Evolutionary conservation across 192 early-diverging fungal species (phyloP).

Genomic region (Oehlia diaphana): DNA sequence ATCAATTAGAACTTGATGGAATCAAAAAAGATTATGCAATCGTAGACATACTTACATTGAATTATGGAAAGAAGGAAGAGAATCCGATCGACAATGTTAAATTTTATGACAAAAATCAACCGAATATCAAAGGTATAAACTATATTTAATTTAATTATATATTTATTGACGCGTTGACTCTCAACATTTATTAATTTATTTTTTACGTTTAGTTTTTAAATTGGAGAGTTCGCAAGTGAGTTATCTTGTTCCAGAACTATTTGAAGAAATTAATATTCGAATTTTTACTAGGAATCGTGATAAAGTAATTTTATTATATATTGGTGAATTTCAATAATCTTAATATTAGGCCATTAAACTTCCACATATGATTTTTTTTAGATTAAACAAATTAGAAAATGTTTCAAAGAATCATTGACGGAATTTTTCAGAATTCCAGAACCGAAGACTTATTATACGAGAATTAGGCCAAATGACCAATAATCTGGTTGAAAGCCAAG

Average conservation of each 20-base stretch:
- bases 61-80: slow-evolving; percentile 79
- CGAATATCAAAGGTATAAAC: background rate
- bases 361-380: background rate
- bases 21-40: slow-evolving; percentile 72
- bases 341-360: background rate
- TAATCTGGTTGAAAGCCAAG: too few relatives aligned
- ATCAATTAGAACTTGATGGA: slow-evolving; percentile 47
- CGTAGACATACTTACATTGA: slow-evolving; percentile 67
- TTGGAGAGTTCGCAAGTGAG: slow-evolving; percentile 74
- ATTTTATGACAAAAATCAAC: slow-evolving; percentile 54
- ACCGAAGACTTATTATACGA: too few relatives aligned
- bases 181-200: background rate
- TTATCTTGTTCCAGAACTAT: slow-evolving; percentile 63
- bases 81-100: slow-evolving; percentile 85
- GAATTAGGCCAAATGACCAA: too few relatives aligned
- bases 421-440: too few relatives aligned
- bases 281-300: slow-evolving; percentile 58
- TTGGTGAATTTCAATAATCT: too few relatives aligned
- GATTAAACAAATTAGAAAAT: background rate
- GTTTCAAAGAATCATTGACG: too few relatives aligned
- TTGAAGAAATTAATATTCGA: slow-evolving; percentile 69
- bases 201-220: slow-evolving; percentile 46
- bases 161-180: background rate
- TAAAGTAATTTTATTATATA: slow-evolving; percentile 36
- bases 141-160: background rate